Conservation (phyloP, 768 basidiomycete species). For the Leucocoprinus birnbaumii region DNA sequence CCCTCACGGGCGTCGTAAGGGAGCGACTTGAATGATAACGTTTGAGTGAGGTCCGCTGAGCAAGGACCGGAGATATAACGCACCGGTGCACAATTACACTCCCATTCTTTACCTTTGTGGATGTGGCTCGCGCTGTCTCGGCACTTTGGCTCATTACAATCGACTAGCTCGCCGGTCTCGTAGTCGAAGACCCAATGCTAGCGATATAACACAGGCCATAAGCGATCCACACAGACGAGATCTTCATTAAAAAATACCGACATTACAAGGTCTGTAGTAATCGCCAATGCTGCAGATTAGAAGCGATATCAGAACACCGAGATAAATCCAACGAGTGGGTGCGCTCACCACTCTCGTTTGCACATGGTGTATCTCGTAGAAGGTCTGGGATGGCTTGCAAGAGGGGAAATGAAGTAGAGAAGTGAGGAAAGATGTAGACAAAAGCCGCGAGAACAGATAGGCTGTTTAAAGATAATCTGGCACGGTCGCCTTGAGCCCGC, state of each 20-base stretch:
- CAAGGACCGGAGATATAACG: background rate
- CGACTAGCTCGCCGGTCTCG: conserved; percentile 55
- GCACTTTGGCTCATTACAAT: conserved; percentile 53
- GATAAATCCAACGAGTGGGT: background rate
- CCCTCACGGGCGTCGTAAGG: conserved; percentile 34
- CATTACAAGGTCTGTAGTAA: conserved; percentile 40
- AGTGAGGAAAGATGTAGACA: background rate
- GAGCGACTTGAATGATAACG: background rate
- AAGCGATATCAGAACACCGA: background rate
- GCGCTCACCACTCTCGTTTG: conserved; percentile 38
- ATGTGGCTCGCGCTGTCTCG: conserved; percentile 53
- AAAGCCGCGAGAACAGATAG: too few species aligned
- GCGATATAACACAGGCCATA: background rate
- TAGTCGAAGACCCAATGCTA: conserved; percentile 66
- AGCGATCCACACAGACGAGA: conserved; percentile 3
- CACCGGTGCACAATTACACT: conserved; percentile 11
- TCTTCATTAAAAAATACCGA: conserved; percentile 20
- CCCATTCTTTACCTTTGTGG: conserved; percentile 34
- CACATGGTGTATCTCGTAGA: conserved; percentile 37
- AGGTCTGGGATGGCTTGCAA: background rate
- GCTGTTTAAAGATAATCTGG: too few species aligned
- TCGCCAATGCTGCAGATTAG: conserved; percentile 32
- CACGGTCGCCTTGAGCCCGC: too few species aligned
- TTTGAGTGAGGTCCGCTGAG: background rate
- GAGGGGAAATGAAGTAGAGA: background rate